These are phyloP conservation scores for Fusarium tuaranense DNA, from an alignment of 2,329 filamentous ascomycete genomes.

Conservation along the genomic window DNA sequence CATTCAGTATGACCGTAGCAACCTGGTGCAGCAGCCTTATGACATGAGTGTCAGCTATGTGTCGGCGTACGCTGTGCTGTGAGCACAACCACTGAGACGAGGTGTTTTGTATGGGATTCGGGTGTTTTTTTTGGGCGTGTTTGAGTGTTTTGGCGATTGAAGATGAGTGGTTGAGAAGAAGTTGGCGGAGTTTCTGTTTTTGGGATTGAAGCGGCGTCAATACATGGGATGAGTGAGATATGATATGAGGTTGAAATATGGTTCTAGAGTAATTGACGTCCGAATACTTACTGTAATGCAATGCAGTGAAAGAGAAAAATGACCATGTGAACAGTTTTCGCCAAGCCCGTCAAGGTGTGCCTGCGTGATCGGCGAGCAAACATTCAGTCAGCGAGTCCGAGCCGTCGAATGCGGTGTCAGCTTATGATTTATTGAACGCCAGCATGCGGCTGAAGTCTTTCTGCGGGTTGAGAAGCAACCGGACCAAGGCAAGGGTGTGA, in stretches of 20 bases:
- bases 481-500: neutral
- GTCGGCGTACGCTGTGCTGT: conserved; percentile 87
- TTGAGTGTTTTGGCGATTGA: neutral
- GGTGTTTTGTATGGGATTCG: neutral
- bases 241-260: neutral
- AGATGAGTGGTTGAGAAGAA: neutral
- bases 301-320: neutral
- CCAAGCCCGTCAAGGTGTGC: neutral
- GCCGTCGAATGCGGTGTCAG: neutral
- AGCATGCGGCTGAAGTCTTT: neutral
- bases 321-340: neutral
- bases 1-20: conserved; percentile 88
- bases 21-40: conserved; percentile 71
- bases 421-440: conserved; percentile 8
- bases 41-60: conserved; percentile 97
- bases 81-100: neutral
- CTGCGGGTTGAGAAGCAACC: neutral
- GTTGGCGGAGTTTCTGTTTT: neutral
- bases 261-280: neutral
- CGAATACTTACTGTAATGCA: neutral
- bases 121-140: neutral
- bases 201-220: neutral
- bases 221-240: neutral
- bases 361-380: neutral
- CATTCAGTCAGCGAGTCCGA: neutral